Evolutionary conservation across 163 green algal genomes (phyloP), one percentile per base, ranked within the genome.

Genomic region (Chlorella variabilis): DNA sequence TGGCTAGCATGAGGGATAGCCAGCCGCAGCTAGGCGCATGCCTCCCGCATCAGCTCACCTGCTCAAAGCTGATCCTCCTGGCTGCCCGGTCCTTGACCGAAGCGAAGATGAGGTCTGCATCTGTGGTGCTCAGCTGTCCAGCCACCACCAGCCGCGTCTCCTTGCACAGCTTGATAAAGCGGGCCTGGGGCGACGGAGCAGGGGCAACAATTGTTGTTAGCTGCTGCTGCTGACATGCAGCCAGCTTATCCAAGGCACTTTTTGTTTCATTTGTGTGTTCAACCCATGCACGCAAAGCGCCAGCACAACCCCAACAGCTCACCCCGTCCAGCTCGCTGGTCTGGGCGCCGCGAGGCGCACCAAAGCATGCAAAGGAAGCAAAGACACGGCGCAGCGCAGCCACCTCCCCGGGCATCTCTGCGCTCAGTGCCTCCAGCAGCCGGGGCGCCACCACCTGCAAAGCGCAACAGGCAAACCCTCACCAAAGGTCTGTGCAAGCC

Each of bases 91-190:
- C 59, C 83, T 91, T 91, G 41, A 82, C 83, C 49, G 41, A 51
- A 17, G 81, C 68, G 51, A 91, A 91, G 18, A 88, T 87, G 63
- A 91, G 73, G 76, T 91, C 88, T 11, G 84, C 73, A 65, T 90
- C 88, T 23, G 83, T 90, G 27, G 83, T 41, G 33, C 25, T 21
- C 23, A 90, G 71, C 36, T 70, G 61, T 36, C 83, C 84, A 36
- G 78, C 71, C n/a, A 91, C 39, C 17, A 91, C 39, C 17, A 90
- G 84, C 48, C 83, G 80, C 76, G 39, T 82, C 71, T 91, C 87
- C 69, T 75, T 89, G 74, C 83, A 89, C 20, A 89, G 34, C 61
- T 89, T 89, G 42, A 80, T 79, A 45, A 87, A 89, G 65, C 86
- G 84, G 2, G 82, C 81, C 73, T 80, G 73, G 21, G 34, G 33